Evolutionary conservation across 2,329 filamentous ascomycete genomes (phyloP).

Genomic region (Penicillium sp.): DNA sequence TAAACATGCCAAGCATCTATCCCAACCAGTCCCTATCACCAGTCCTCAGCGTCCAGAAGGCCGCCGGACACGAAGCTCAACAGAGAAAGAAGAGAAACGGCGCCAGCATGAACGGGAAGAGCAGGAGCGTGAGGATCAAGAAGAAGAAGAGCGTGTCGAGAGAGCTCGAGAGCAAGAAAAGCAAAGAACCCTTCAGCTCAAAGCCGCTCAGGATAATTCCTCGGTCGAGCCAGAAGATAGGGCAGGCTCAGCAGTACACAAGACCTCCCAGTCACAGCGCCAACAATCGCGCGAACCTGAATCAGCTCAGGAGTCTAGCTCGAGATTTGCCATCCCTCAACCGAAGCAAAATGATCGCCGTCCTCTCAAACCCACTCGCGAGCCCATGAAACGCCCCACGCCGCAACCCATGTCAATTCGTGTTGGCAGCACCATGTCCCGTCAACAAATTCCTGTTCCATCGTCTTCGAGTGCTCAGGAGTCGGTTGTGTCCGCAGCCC

Average conservation of each 20-base stretch:
- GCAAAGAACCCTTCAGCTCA: slow-evolving; percentile 33
- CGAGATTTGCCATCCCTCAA: slow-evolving; percentile 30
- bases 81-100: slow-evolving; percentile 53
- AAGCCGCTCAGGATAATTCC: slow-evolving; percentile 34
- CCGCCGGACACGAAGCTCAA: slow-evolving; percentile 59
- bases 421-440: slow-evolving; percentile 49
- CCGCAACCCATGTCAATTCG: slow-evolving; percentile 51
- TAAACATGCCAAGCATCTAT: slow-evolving; percentile 16
- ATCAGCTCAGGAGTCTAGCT: slow-evolving; percentile 24
- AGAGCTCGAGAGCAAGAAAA: slow-evolving; percentile 37
- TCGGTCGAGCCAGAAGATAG: slow-evolving; percentile 37
- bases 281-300: slow-evolving; percentile 36
- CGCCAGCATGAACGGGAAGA: slow-evolving; percentile 37
- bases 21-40: slow-evolving; percentile 24
- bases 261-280: slow-evolving; percentile 29
- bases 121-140: slow-evolving; percentile 32
- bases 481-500: slow-evolving; percentile 44
- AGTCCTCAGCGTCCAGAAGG: slow-evolving; percentile 40
- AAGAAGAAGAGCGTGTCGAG: slow-evolving; percentile 41
- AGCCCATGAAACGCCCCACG: slow-evolving; percentile 46
- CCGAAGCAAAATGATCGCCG: slow-evolving; percentile 42
- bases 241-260: slow-evolving; percentile 20
- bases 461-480: slow-evolving; percentile 60
- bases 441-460: slow-evolving; percentile 44
- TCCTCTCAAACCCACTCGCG: slow-evolving; percentile 46